Evolutionary conservation across 2,329 filamentous ascomycete genomes (phyloP), one percentile per base, ranked within the genome.

Genomic region (Penicillium psychrosexuale): DNA sequence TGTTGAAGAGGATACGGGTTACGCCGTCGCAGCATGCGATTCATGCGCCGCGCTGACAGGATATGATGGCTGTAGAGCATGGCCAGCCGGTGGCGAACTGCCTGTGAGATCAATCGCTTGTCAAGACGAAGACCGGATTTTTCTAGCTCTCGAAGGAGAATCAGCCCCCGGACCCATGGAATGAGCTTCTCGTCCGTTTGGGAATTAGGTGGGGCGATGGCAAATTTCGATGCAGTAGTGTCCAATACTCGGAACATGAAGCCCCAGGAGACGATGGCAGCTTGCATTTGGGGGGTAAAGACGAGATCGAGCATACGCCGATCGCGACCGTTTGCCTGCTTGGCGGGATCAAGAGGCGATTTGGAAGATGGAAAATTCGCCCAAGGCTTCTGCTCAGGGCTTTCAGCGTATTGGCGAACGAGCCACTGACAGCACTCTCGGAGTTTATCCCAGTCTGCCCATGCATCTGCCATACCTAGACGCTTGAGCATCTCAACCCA

Each of bases 401-500:
- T 46, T 56, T 57, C 12, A 48, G 51, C 19, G 50, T 81, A 80
- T 51, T 72, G 71, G 9, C 64, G 64, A 7, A 76, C 73, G 3
- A 88, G 74, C 81, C 77, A 82, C 40, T 80, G 61, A 12, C 79
- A 73, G 27, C 85, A 72, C 22, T 76, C 75, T 55, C 77, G 74
- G 7, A 87, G 70, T 31, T 82, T 79, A 13, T 77, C 65, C 63
- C 83, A 78, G 15, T 77, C 74, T 17, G 47, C n/a, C 52, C 52
- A 55, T n/a, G 52, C 47, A 8, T 78, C 73, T 8, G 73, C 67
- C 81, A 84, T 86, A 4, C 84, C 85, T 43, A 83, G 77, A 28
- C 84, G 78, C 43, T 81, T 81, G 39, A 88, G 64, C 9, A 85
- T 73, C 64, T 87, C 83, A 44, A 72, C 69, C 85, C 85, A 88